Base-by-base conservation (phyloP, 257 asterid species). In the Cynanchum wilfordii region DNA sequence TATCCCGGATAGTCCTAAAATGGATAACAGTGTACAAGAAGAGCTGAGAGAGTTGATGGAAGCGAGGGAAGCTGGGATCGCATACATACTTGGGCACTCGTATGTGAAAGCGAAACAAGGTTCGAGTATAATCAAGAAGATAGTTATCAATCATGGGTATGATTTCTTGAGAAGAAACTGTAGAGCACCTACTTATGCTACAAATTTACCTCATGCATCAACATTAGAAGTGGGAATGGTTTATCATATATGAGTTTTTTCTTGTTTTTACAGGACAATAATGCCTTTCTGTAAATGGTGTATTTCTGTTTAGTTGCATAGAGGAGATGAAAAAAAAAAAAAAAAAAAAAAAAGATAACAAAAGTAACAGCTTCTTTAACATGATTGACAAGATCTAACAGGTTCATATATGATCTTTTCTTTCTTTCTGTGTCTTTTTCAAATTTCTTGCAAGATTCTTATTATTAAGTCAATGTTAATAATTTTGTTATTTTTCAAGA, bases 211-310 rank as follows among this genome's bases (percentile, higher is more conserved):
- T 33, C 98, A 89, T 85, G 88, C 98, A 73, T 93, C 98, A 27
- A 93, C 97, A 0, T 80, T 93, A 64, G 97, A 93, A 77, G 97
- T 93, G 72, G 98, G 98, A 71, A 89, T 91, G 98, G 94, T 89
- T n/a, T 90, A 89, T 76, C 82, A 86, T 82, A 77, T 93, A 72
- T 93, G 91, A 89, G 36, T 55, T 64, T 42, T 42, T 42, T 42
- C 1, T 1, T 42, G 7, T 1, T 1, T 7, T 42, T 42, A 52
- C 50, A 52, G 22, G 71, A 64, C 44, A n/a, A 25, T 49, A 57
- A 29, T 59, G 62, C 55, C 42, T 16, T 5, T 40, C 7, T 73
- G 74, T 73, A 68, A 49, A 78, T 56, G 76, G 47, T 71, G 47
- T 71, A 63, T 16, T 71, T 70, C 12, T 73, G 60, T 76, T 42